Evolutionary conservation across 164 flowering plant species (phyloP).

Genomic region (Akebia trifoliata): DNA sequence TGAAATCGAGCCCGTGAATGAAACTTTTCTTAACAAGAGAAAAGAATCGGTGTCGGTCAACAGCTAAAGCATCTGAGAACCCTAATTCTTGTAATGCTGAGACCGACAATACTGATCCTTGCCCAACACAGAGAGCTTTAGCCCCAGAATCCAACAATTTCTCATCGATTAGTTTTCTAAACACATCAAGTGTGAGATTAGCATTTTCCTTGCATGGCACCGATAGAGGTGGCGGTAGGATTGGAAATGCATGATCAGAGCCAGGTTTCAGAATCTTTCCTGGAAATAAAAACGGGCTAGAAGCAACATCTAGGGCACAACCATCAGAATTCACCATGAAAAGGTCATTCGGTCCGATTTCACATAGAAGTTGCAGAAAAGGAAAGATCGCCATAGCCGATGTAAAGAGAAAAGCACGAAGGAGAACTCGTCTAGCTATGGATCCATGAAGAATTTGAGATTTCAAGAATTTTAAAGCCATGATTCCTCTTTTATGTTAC

Average conservation of each 20-base stretch:
- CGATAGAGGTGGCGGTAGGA: conserved; percentile 19
- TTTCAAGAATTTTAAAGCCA: conserved; percentile 41
- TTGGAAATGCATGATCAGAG: conserved; percentile 15
- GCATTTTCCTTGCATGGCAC: conserved; percentile 29
- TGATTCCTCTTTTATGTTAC: conserved; percentile 11
- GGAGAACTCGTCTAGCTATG: conserved; percentile 40
- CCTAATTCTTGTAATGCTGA: conserved; percentile 53
- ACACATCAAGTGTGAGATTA: conserved; percentile 40
- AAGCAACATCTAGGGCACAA: conserved; percentile 23
- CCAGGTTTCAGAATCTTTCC: conserved; percentile 24
- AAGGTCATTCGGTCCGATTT: conserved; percentile 19
- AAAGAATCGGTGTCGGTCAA: conserved; percentile 38
- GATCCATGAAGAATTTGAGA: conserved; percentile 50
- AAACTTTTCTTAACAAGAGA: conserved; percentile 34
- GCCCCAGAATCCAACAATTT: conserved; percentile 39
- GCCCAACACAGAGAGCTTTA: conserved; percentile 71
- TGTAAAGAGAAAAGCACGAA: conserved; percentile 40
- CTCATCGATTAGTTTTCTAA: conserved; percentile 52
- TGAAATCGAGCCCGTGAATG: conserved; percentile 45
- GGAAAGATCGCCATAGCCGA: conserved; percentile 44
- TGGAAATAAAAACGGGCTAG: conserved; percentile 9
- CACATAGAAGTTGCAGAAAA: conserved; percentile 31
- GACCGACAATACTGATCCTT: conserved; percentile 46
- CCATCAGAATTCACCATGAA: conserved; percentile 15
- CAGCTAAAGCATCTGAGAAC: conserved; percentile 32